phyloP scores from a whole-genome alignment of 1,284 basidiomycete genomes.

The Apiotrichum brassicae region DNA sequence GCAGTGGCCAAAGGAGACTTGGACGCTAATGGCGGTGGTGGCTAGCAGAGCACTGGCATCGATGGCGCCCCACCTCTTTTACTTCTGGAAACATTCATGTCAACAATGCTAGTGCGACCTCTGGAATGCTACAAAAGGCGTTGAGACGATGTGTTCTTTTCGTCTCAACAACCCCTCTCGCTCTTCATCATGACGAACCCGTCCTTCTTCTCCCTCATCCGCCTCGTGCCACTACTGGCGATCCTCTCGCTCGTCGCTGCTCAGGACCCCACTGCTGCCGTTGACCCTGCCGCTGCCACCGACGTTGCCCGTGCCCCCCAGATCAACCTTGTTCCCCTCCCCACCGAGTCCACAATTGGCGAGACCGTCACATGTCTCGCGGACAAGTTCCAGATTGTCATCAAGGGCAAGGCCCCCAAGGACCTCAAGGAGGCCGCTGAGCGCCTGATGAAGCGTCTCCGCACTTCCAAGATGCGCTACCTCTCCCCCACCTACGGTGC shows the following conservation, averaged over 20 bases:
- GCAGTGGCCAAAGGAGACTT: too few species aligned
- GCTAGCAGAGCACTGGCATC: too few species aligned
- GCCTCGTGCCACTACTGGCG: background rate
- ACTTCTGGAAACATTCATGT: too few species aligned
- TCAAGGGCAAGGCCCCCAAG: constrained; percentile 44
- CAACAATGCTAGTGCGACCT: too few species aligned
- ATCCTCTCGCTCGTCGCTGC: background rate
- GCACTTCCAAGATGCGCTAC: constrained; percentile 6
- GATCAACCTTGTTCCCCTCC: constrained; percentile 34
- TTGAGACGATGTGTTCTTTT: too few species aligned
- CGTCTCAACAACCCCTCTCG: too few species aligned
- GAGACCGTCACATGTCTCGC: constrained; percentile 52
- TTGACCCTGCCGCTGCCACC: background rate
- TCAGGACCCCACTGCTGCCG: too few species aligned
- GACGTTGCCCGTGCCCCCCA: background rate
- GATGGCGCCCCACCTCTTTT: too few species aligned
- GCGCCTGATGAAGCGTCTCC: constrained; percentile 40
- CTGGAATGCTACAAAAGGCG: too few species aligned
- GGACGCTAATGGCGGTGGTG: too few species aligned
- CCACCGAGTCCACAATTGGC: constrained; percentile 53
- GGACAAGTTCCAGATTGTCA: constrained; percentile 50
- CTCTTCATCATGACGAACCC: too few species aligned
- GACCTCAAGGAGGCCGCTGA: constrained; percentile 52
- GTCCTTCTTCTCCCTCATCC: background rate
- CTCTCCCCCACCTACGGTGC: constrained; percentile 18